Base-by-base conservation (phyloP, 495 filamentous ascomycete genomes). In the Penicillium paradoxum region DNA sequence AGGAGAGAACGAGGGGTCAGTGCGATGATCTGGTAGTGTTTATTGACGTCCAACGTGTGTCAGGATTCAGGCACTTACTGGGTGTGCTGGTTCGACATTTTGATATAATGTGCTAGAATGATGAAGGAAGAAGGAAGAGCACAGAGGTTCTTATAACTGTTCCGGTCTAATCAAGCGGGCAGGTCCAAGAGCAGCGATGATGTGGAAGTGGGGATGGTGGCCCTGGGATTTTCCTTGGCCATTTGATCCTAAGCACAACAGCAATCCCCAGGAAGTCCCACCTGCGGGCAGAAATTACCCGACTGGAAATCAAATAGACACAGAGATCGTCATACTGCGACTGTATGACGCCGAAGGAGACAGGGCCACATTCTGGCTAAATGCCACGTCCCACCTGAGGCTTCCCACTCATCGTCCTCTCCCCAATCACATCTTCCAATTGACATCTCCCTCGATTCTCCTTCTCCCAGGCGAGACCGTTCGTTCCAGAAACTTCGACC, bases 1-100 rank as follows among this genome's bases (percentile, higher is more conserved):
- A 50, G 39, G 24, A 50, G 42, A 24, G 24, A 32, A 30, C 24
- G 25, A n/a, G 11, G 0, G 5, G 55, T 58, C 52, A 57, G 33
- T 17, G 27, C 4, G 17, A 45, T 48, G 32, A 38, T 13, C 30
- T 43, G 29, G 19, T 6, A 10, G n/a, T n/a, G n/a, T n/a, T n/a
- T n/a, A n/a, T n/a, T n/a, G n/a, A n/a, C n/a, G n/a, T n/a, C n/a
- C n/a, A n/a, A n/a, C n/a, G n/a, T n/a, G n/a, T n/a, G n/a, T n/a
- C n/a, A n/a, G n/a, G n/a, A n/a, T n/a, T 3, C 13, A n/a, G 5
- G 25, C 27, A 55, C 71, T 58, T 68, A 75, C 70, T 76, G 65
- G 44, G 72, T 76, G 63, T 74, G 57, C 45, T 73, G 56, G 63
- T 60, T 66, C 9, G 72, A 67, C 72, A 77, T 76, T 51, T 59